Base-by-base conservation (phyloP, 2,329 filamentous ascomycete species). In the Colletotrichum euphorbiae region DNA sequence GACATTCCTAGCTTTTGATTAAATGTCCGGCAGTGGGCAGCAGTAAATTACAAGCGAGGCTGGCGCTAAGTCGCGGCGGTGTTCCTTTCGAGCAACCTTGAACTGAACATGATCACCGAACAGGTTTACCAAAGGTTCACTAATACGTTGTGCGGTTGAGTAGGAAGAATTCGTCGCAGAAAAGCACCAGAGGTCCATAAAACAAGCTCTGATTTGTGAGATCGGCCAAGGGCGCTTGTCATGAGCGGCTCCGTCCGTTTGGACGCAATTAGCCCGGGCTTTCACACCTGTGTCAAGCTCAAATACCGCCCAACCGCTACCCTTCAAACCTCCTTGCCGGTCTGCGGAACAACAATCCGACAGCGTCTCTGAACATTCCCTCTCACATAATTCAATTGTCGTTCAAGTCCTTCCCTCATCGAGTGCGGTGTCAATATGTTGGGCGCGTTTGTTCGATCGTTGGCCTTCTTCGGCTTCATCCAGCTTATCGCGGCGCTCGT, bases 381-480 rank as follows among this genome's bases (percentile, higher is more conserved):
- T 31, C 17, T 43, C 21, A 12, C 4, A 12, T 12, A 28, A 28
- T 2, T 6, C 6, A 12, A 3, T 13, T 31, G 15, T 24, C 15
- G 9, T 58, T 24, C 17, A 19, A 12, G 36, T 48, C 40, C 21
- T 19, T 24, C 21, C 5, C 36, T 42, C 21, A 24, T 17, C 9
- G 46, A 40, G 12, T 33, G n/a, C 12, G 19, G 21, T 42, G 40
- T 28, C 21, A 38, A 42, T 13, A 68, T 59, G 61, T 59, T 46
- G 31, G 33, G 7, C 24, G 12, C 15, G 24, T 55, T 19, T 17
- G 12, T n/a, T 21, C 46, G 31, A 15, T 38, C 17, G 4, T 45
- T 43, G 28, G 46, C 33, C 21, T 50, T 60, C 24, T n/a, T 68
- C 13, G 61, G 60, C 58, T 17, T 71, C 45, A 58, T 63, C 21